Evolutionary conservation across 306 rosid species (phyloP), one percentile per base, ranked within the genome.

Genomic region (Prunus persica): DNA sequence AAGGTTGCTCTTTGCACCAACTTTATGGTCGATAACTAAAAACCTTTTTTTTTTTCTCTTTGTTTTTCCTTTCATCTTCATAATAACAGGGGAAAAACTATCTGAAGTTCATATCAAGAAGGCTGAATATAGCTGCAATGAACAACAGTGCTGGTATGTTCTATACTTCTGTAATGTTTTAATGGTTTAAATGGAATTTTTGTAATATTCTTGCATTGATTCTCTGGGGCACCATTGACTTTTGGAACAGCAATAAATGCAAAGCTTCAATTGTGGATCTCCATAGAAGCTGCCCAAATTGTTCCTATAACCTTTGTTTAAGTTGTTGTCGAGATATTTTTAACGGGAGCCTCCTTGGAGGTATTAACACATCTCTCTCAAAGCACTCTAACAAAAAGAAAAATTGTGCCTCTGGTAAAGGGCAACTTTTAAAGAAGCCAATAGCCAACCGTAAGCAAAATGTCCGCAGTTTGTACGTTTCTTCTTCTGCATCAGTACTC

Each of bases 231-330:
- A 72, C 74, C 64, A 52, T 71, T 76, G 77, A 83, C 74, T 66
- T 74, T 76, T 82, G 82, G 87, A 69, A 65, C 99, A 96, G 99
- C 86, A 96, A 84, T 80, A 72, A 78, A 78, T 96, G 98, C 87
- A 88, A 87, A 82, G 80, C 86, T 70, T 79, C 87, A 65, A 83
- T 95, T 67, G 78, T 89, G 87, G 96, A 91, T 89, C 96, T 89
- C 82, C 97, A 87, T 76, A 95, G 96, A 91, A 91, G 91, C 84
- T 96, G 99, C 87, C 92, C 88, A 64, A 88, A 80, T 77, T 96
- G 99, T 81, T 90, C 99, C 72, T 92, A 86, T 81, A 84, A 85
- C 63, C 91, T 95, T 71, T 95, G 99, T 87, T 79, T 89, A 76
- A 84, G 89, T 73, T 96, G 99, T 84, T 90, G 86, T 66, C 88